Conservation (phyloP, 352 stramenopile species). For the Globisporangium rhizosaccharum region DNA sequence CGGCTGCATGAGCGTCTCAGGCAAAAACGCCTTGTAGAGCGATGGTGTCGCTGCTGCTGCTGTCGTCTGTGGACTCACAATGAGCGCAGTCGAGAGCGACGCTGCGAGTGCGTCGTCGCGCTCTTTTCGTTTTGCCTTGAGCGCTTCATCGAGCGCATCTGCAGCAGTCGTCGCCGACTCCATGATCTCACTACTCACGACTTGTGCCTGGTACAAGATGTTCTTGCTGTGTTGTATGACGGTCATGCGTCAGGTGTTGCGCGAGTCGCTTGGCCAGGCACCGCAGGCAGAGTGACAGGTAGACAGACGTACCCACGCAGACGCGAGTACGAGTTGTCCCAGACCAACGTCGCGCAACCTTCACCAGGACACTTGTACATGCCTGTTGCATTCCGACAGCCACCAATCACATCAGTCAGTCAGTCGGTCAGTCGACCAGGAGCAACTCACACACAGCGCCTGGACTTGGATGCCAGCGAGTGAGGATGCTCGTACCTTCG, state of each 20-base stretch:
- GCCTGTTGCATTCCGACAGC: constrained; percentile 11
- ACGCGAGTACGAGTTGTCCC: constrained; percentile 82
- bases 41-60: constrained; percentile 19
- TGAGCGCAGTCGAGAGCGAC: constrained; percentile 24
- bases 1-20: constrained; percentile 44
- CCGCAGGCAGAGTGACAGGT: neutral
- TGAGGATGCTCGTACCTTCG: constrained; percentile 26
- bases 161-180: constrained; percentile 60
- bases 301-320: constrained; percentile 31
- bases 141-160: constrained; percentile 65
- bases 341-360: constrained; percentile 56
- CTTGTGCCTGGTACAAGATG: constrained; percentile 69
- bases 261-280: neutral
- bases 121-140: constrained; percentile 46
- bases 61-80: constrained; percentile 23
- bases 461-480: no score
- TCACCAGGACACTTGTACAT: constrained; percentile 53
- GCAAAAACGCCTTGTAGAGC: constrained; percentile 29
- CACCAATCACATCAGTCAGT: neutral
- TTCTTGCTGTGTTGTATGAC: constrained; percentile 48
- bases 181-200: constrained; percentile 64
- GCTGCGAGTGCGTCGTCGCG: constrained; percentile 27
- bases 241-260: neutral
- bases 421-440: neutral
- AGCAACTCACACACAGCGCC: no score